Base-by-base conservation (phyloP, 495 filamentous ascomycete species). In the Ramalina peruviana region DNA sequence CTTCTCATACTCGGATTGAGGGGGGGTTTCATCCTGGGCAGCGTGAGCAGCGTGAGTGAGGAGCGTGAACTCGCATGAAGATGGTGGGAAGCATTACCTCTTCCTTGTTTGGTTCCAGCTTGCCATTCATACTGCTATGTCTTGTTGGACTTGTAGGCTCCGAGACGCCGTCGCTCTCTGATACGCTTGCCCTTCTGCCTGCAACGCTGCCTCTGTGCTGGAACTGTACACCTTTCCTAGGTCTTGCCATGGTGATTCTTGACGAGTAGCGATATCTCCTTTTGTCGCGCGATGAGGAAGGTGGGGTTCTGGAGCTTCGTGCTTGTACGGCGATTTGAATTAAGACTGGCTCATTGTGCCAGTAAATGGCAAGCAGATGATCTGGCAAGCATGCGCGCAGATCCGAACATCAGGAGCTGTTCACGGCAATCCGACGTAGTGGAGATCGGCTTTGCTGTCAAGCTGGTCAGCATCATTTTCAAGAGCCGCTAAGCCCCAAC, bases 1-100 rank as follows among this genome's bases (percentile, higher is more conserved):
- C 80, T 95, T 97, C 62, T 96, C 88, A 65, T 90, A 94, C 20
- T 95, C 93, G 61, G 87, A 79, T 37, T 68, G 58, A 49, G 60
- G 61, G 44, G 70, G 57, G 65, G 60, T 63, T 72, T 74, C 62
- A 69, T 53, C 50, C 50, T 53, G 5, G 7, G 25, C 27, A 40
- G 16, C 7, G 23, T 48, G 15, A 48, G 25, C 27, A 40, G 16
- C 7, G 23, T 48, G 15, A 48, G 46, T 25, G 10, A 25, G 5
- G 40, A 12, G 15, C 10, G 21, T 42, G 40, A 19, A 16, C 23
- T 16, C 20, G 3, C 20, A 33, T 26, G 10, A 26, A 23, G 15
- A 16, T 26, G 16, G 40, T 41, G 40, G 26, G 23, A 7, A 48
- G 20, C 16, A 36, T 56, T 53, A 74, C 72, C 65, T 76, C 69